A percentile compares a stretch with the other conserved stretches of the same genome.
Conservation (phyloP, 2,329 filamentous ascomycete species). For the Myriosclerotinia duriaeana region DNA sequence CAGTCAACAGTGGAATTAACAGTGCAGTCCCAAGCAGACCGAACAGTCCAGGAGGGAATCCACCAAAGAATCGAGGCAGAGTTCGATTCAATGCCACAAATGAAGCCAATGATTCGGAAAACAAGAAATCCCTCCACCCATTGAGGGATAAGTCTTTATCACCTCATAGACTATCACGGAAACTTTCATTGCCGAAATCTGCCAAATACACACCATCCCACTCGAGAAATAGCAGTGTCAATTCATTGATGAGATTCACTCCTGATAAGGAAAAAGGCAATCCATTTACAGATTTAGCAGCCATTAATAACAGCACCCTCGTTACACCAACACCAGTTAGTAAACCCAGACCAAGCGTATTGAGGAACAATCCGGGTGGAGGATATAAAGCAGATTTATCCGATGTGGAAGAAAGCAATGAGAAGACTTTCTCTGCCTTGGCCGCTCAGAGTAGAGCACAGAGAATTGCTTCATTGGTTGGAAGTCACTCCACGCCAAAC, state of each 20-base stretch:
- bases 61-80: constrained; percentile 31
- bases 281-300: constrained; percentile 35
- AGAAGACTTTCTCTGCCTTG: constrained; percentile 39
- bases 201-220: constrained; percentile 30
- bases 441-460: constrained; percentile 40
- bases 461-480: constrained; percentile 37
- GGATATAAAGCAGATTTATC: constrained; percentile 20
- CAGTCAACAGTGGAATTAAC: not conserved
- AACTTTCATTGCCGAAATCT: constrained; percentile 28
- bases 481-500: constrained; percentile 39
- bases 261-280: constrained; percentile 36
- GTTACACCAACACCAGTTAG: constrained; percentile 23
- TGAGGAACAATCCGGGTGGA: constrained; percentile 31
- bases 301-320: not conserved
- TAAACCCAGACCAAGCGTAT: constrained; percentile 34
- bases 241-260: constrained; percentile 28
- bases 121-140: constrained; percentile 34
- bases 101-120: constrained; percentile 38
- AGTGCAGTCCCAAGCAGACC: constrained; percentile 35
- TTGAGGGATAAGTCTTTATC: constrained; percentile 32
- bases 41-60: constrained; percentile 30
- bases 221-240: constrained; percentile 36
- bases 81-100: constrained; percentile 40
- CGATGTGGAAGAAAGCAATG: constrained; percentile 32
- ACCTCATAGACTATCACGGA: constrained; percentile 13